Base-by-base conservation (phyloP, 2,329 filamentous ascomycete species). In the Trichoderma breve region DNA sequence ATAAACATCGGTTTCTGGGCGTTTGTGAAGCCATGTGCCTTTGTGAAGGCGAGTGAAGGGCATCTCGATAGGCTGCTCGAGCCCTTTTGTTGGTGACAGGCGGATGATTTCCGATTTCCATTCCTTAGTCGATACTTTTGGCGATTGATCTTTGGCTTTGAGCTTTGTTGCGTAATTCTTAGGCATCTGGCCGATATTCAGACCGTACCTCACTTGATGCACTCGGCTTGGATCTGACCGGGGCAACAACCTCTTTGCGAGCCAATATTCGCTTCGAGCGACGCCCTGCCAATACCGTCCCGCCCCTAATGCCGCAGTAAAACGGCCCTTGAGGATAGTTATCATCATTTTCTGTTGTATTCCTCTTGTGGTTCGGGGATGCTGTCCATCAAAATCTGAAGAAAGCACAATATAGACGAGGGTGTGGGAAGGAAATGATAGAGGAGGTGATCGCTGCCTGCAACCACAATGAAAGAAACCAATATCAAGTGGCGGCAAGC, bases 1-100 rank as follows among this genome's bases (percentile, higher is more conserved):
- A 76, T 83, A 87, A 4, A 84, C 81, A 55, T 86, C 85, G 21
- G 76, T 76, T 73, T 85, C 79, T 1, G 83, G 78, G 14, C 83
- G 83, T 73, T 78, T 76, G 70, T 86, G 82, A 4, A 87, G 81
- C 77, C 80, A 87, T 3, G 78, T 84, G 39, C 77, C 77, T 3
- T 78, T 77, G 2, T 79, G 70, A 1, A 87, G 82, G n/a, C 77
- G 77, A 2, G 79, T 80, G 73, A 86, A 86, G 4, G 85, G 83
- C 0, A 78, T 75, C 0, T 72, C 39, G 47, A 83, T 75, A 63
- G 73, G 73, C 12, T 75, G 53, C 2, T 80, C 77, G 0, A 83
- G 47, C 11, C 21, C 47, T 24, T 53, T 12, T 14, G 47, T 21
- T 0, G 47, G 47, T 2, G 47, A 53, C 1, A 24, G 1, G 21